phyloP scores from a whole-genome alignment of 441 rosid species.

The Raphanus hybrid region DNA sequence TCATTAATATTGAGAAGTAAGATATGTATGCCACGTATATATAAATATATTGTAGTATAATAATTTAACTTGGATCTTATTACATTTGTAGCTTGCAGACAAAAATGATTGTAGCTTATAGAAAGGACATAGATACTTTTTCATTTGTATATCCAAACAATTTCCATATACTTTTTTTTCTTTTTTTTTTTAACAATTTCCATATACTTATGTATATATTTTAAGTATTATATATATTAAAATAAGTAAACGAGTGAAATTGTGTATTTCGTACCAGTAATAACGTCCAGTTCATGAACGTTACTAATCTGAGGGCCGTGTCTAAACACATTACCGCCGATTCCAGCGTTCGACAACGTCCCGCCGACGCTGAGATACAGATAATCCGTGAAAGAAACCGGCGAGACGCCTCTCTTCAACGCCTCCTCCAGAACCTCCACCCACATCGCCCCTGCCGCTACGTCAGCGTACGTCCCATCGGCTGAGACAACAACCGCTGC shows the following conservation, averaged over 20 bases:
- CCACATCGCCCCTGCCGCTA: slow-evolving; percentile 86
- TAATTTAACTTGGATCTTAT: neutral
- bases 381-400: slow-evolving; percentile 88
- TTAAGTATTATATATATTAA: too few relatives aligned
- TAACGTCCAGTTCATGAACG: slow-evolving; percentile 79
- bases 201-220: too few relatives aligned
- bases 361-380: slow-evolving; percentile 90
- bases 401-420: slow-evolving; percentile 64
- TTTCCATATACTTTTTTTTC: too few relatives aligned
- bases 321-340: slow-evolving; percentile 83
- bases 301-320: slow-evolving; percentile 94
- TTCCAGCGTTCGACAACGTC: slow-evolving; percentile 94
- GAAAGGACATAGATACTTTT: neutral
- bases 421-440: slow-evolving; percentile 69
- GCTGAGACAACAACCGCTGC: slow-evolving; percentile 38
- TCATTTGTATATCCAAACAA: neutral
- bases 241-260: too few relatives aligned
- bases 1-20: neutral
- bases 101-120: neutral
- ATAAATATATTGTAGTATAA: neutral
- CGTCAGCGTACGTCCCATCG: slow-evolving; percentile 66
- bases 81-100: slow-evolving; percentile 8
- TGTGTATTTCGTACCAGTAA: slow-evolving; percentile 61
- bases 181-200: too few relatives aligned
- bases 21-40: neutral